phyloP scores from a whole-genome alignment of 1,139 yeast genomes.

The Saccharomycopsis hybrid region DNA sequence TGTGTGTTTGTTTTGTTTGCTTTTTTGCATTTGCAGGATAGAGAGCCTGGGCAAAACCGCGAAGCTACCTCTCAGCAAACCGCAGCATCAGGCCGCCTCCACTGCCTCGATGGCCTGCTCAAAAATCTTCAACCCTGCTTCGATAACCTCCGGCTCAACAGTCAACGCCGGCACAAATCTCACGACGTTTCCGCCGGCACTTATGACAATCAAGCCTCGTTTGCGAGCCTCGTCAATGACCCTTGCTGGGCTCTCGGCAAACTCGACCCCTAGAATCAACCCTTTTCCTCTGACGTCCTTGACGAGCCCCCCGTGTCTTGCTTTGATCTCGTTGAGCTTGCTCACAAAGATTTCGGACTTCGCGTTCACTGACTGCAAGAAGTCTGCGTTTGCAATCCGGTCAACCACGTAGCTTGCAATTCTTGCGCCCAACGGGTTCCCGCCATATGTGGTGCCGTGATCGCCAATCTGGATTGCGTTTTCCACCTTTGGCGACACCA shows the following conservation, averaged over 20 bases:
- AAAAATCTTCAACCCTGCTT: constrained; percentile 64
- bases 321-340: constrained; percentile 45
- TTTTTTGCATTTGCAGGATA: no score
- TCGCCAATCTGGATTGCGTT: constrained; percentile 75
- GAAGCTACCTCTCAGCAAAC: no score
- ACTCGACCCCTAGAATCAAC: constrained; percentile 75
- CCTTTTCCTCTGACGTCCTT: constrained; percentile 82
- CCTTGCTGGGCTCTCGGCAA: constrained; percentile 56
- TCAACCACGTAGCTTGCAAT: constrained; percentile 72
- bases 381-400: constrained; percentile 52
- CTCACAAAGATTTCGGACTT: constrained; percentile 51
- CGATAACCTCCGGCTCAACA: constrained; percentile 61
- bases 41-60: no score
- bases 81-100: no score
- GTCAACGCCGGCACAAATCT: constrained; percentile 91
- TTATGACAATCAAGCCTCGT: constrained; percentile 72
- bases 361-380: constrained; percentile 50
- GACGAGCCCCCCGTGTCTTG: constrained; percentile 51
- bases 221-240: constrained; percentile 67
- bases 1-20: no score
- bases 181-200: constrained; percentile 87
- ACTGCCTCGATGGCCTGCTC: constrained; percentile 38
- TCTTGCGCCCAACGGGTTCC: constrained; percentile 87
- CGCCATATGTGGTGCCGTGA: constrained; percentile 97
- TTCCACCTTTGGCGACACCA: constrained; percentile 77